Base-by-base conservation (phyloP, 1,139 yeast genomes). In the Hyphopichia buzzinii region DNA sequence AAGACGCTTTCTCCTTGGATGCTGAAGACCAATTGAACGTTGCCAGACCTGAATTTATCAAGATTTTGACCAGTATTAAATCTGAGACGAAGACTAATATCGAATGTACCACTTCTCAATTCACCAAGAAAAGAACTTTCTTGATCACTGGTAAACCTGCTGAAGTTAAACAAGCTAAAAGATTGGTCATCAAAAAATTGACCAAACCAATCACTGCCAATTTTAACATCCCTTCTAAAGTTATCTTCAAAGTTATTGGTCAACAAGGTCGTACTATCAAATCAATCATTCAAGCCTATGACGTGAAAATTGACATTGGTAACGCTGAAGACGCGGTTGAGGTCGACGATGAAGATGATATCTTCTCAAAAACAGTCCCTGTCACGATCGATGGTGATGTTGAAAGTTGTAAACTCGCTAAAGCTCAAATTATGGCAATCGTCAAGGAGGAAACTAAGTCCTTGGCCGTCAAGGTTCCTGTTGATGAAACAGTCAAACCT, bases 201-300 rank as follows among this genome's bases (percentile, higher is more conserved):
- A 82, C 95, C 27, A 84, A 84, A 58, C 90, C 94, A 33, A 78
- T 86, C 38, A 67, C 67, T 12, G 65, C 77, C 34, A 62, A 71
- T 29, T 76, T 92, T 55, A 62, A 71, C 31, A 79, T 92, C 39
- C 97, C 98, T 28, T 77, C 92, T 19, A 77, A 78, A 48, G 75
- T 88, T 37, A 79, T 96, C 59, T 76, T 95, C 3, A 76, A 79
- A 40, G 78, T 94, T 44, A 89, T 94, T 63, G 99, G 99, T 40
- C 77, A 92, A 32, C 86, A 83, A 59, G 99, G 98, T 54, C 76
- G 76, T 48, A 84, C 74, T 44, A 77, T 94, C 60, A 85, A 81
- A 55, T 89, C 92, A 40, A 86, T 94, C 49, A 74, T 85, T 39
- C 84, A 75, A 38, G 71, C 77, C 33, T 75, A 85, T 43, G 85